Evolutionary conservation across 2,329 filamentous ascomycete genomes (phyloP).

Genomic region (Didymellaceae sp.): DNA sequence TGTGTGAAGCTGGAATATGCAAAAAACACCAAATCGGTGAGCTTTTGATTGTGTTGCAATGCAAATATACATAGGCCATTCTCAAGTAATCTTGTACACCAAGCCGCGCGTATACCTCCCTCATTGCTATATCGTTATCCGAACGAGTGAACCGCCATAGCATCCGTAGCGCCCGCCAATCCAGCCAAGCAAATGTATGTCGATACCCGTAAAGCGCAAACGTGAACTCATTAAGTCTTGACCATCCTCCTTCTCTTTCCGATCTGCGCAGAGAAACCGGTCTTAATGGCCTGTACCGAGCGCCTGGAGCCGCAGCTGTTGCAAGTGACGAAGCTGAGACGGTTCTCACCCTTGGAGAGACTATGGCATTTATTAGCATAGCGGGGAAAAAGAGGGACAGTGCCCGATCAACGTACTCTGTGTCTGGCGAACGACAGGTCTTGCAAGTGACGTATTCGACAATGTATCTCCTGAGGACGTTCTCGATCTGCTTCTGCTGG

Average conservation of each 20-base stretch:
- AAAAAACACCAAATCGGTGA: constrained; percentile 1
- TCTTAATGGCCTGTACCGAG: constrained; percentile 97
- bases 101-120: constrained; percentile 5
- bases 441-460: constrained; percentile 99
- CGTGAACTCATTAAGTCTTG: constrained; percentile 62
- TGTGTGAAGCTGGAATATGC: background rate
- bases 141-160: constrained; percentile 16
- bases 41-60: constrained; percentile 13
- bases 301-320: constrained; percentile 73
- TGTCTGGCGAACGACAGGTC: constrained; percentile 69
- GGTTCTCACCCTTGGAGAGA: constrained; percentile 99
- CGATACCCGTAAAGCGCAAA: constrained; percentile 32
- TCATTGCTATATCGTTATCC: constrained; percentile 11
- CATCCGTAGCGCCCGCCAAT: constrained; percentile 29
- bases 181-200: constrained; percentile 31
- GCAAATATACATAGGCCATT: constrained; percentile 12
- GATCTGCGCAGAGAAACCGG: constrained; percentile 99
- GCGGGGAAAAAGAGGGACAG: background rate
- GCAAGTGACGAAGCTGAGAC: constrained; percentile 98
- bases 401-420: constrained; percentile 31
- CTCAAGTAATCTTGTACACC: constrained; percentile 17
- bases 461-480: constrained; percentile 93
- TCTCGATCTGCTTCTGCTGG: constrained; percentile 99
- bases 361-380: constrained; percentile 77
- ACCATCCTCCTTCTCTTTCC: constrained; percentile 97